phyloP scores from a whole-genome alignment of 179 eudicot species.

The Beta lomatogona region DNA sequence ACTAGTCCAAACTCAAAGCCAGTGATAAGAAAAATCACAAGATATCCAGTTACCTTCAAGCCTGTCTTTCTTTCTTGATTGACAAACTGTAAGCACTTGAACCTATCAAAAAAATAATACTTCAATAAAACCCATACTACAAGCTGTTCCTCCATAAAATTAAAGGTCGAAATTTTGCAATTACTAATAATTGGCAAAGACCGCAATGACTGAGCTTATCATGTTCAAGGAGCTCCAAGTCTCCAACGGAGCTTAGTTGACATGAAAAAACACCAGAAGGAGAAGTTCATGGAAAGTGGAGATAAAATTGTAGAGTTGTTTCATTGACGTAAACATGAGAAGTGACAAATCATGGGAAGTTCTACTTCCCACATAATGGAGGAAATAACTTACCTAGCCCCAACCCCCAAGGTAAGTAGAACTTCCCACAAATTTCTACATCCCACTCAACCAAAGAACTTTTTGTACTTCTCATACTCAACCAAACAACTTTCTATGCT shows the following conservation, averaged over 20 bases:
- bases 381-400: too few species aligned
- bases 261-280: too few species aligned
- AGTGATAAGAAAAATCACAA: conserved; percentile 1
- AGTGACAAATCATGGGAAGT: too few species aligned
- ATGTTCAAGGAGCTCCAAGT: neutral
- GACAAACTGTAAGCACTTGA: conserved; percentile 81
- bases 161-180: neutral
- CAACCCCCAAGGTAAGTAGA: too few species aligned
- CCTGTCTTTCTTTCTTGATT: conserved; percentile 54
- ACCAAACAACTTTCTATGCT: too few species aligned
- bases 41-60: conserved; percentile 50
- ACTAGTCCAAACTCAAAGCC: neutral
- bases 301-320: too few species aligned
- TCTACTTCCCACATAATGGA: too few species aligned
- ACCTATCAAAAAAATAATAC: conserved; percentile 47
- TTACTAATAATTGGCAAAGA: neutral
- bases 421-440: too few species aligned
- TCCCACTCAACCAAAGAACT: too few species aligned
- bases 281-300: too few species aligned
- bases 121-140: neutral
- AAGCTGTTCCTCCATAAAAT: neutral
- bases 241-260: neutral
- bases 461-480: too few species aligned
- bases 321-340: too few species aligned
- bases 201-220: neutral